Evolutionary conservation across 2,329 filamentous ascomycete species (phyloP).

Genomic region (Aspergillus sp.): DNA sequence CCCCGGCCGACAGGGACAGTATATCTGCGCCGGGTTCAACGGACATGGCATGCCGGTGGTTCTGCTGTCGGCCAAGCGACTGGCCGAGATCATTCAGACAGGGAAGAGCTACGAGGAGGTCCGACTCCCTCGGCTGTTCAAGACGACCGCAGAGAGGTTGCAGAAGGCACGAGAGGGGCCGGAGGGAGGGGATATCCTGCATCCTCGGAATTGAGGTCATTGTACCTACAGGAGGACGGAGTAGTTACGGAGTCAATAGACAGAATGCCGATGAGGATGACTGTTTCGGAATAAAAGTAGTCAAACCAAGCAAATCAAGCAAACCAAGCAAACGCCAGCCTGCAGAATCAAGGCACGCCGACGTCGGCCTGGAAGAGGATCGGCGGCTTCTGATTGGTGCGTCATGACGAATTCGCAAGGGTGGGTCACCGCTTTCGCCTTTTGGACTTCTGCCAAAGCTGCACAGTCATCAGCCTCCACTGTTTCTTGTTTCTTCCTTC

Average conservation of each 20-base stretch:
- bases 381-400: background rate
- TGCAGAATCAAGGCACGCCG: background rate
- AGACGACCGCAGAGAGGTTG: slow-evolving; percentile 26
- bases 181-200: slow-evolving; percentile 19
- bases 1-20: slow-evolving; percentile 50
- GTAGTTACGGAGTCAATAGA: too few relatives aligned
- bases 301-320: too few relatives aligned
- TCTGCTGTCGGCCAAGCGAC: slow-evolving; percentile 58
- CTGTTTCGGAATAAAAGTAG: too few relatives aligned
- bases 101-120: slow-evolving; percentile 29
- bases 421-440: background rate
- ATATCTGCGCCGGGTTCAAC: slow-evolving; percentile 62
- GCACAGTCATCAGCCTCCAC: background rate
- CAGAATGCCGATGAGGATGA: too few relatives aligned
- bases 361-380: background rate
- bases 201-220: background rate
- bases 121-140: slow-evolving; percentile 34
- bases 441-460: background rate
- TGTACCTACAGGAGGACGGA: background rate
- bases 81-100: slow-evolving; percentile 56
- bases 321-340: too few relatives aligned
- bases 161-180: slow-evolving; percentile 14
- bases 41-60: slow-evolving; percentile 69
- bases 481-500: background rate
- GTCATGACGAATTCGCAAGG: background rate